Evolutionary conservation across 257 asterid genomes (phyloP).

Genomic region (Lavandula angustifolia): DNA sequence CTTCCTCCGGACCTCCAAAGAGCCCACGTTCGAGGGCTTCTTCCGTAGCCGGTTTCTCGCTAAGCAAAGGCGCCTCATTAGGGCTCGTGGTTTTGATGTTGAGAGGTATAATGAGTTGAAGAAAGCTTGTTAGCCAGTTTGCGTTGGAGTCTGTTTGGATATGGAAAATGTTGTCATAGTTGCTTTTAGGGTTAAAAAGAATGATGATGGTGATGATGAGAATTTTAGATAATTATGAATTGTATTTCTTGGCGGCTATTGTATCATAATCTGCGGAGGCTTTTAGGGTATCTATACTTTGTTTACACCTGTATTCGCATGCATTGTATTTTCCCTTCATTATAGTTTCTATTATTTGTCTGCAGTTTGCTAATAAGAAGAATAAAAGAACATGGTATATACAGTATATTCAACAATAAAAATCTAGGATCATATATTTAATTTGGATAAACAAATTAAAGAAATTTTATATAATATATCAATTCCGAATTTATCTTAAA

Average conservation of each 20-base stretch:
- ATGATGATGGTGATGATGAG: neutral
- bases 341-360: neutral
- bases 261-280: neutral
- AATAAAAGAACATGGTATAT: no score
- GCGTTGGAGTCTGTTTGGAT: neutral
- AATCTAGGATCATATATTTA: no score
- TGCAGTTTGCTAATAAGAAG: no score
- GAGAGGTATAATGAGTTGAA: conserved; percentile 59
- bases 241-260: neutral
- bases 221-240: neutral
- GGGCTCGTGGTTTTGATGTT: conserved; percentile 54
- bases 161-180: neutral
- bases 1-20: conserved; percentile 71
- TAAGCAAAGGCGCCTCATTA: conserved; percentile 62
- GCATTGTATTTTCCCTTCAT: neutral
- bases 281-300: no score
- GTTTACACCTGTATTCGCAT: neutral
- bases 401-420: no score
- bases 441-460: no score
- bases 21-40: conserved; percentile 84
- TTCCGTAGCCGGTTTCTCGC: conserved; percentile 64
- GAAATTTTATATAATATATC: no score
- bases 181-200: neutral
- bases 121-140: conserved; percentile 2
- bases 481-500: no score